Percentiles rank a stretch among this genome's conserved stretches.
These are phyloP conservation scores for Diplogelasinospora grovesii DNA, from an alignment of 495 filamentous ascomycete species.

Conservation along the genomic window DNA sequence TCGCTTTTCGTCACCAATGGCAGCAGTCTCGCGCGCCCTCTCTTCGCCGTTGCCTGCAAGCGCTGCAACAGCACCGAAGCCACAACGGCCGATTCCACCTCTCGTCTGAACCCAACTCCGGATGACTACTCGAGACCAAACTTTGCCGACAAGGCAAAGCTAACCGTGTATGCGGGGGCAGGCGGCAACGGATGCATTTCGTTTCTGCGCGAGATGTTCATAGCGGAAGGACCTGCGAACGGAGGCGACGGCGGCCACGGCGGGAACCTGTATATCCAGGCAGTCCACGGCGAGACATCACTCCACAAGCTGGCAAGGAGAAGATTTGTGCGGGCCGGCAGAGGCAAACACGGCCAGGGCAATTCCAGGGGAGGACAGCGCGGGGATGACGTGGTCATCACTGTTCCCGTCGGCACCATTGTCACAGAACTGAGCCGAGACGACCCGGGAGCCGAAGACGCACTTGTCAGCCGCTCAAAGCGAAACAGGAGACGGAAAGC, in stretches of 20 bases:
- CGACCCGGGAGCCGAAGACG: constrained; percentile 69
- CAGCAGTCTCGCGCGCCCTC: constrained; percentile 17
- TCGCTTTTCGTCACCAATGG: constrained; percentile 38
- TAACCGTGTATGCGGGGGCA: constrained; percentile 66
- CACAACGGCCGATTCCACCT: constrained; percentile 16
- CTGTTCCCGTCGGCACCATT: constrained; percentile 89
- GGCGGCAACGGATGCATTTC: constrained; percentile 92
- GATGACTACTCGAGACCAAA: constrained; percentile 74
- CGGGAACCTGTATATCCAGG: constrained; percentile 90
- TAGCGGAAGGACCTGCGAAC: constrained; percentile 86
- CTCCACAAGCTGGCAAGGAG: constrained; percentile 84
- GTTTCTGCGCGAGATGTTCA: constrained; percentile 82
- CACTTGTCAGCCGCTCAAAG: constrained; percentile 10
- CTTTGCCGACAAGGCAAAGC: constrained; percentile 78
- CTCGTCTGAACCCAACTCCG: constrained; percentile 69
- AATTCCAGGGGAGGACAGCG: constrained; percentile 71
- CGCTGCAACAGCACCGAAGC: constrained; percentile 19
- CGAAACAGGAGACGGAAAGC: constrained; percentile 23
- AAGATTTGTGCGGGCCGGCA: constrained; percentile 66
- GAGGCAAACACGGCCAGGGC: constrained; percentile 80
- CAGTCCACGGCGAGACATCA: constrained; percentile 80
- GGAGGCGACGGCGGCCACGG: constrained; percentile 91
- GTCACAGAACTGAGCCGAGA: constrained; percentile 71
- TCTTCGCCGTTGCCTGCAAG: constrained; percentile 16
- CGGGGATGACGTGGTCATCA: constrained; percentile 79